Evolutionary conservation across 371 early-diverging fungal genomes (phyloP), one percentile per base, ranked within the genome.

Genomic region (Mortierella polycephala): DNA sequence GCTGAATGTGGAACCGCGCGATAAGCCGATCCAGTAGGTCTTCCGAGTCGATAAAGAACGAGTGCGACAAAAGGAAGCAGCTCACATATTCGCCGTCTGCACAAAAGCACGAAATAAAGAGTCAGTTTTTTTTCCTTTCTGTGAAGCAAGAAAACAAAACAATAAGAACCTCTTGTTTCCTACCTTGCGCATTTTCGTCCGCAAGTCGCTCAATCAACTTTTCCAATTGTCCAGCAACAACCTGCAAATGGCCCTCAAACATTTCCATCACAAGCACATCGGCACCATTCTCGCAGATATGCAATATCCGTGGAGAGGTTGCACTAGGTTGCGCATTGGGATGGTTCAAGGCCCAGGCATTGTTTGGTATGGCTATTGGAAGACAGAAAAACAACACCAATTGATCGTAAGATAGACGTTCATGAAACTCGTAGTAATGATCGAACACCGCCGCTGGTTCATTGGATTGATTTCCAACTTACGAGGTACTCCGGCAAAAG

Each of bases 81-180:
- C 90, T 92, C 12, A 91, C 83, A 72, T 85, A 91, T n/a, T 91
- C 89, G 49, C 81, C 57, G 56, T 91, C 90, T 87, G 57, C 13
- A 45, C 14, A 40, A 51, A 61, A 23, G 62, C n/a, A 50, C 12
- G 23, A 52, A 44, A 12, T 1, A 1, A 56, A 21, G 39, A 18
- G 68, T 55, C 30, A 51, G 47, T 9, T 13, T 10, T 9, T 56
- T 16, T 21, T 10, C 30, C 7, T 30, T 8, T 60, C 10, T 11
- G 20, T n/a, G 30, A 40, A 14, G 14, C 45, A 44, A 18, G 20
- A 30, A 51, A 16, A n/a, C 30, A 14, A 23, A n/a, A 7, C 18
- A 18, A 30, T 45, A 13, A 8, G 10, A 37, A 40, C 18, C 40
- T 4, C 2, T 13, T 20, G 5, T 6, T 57, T 0, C 57, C 59